phyloP scores from a whole-genome alignment of 768 basidiomycete genomes.

The Tricholoma flavovirens region DNA sequence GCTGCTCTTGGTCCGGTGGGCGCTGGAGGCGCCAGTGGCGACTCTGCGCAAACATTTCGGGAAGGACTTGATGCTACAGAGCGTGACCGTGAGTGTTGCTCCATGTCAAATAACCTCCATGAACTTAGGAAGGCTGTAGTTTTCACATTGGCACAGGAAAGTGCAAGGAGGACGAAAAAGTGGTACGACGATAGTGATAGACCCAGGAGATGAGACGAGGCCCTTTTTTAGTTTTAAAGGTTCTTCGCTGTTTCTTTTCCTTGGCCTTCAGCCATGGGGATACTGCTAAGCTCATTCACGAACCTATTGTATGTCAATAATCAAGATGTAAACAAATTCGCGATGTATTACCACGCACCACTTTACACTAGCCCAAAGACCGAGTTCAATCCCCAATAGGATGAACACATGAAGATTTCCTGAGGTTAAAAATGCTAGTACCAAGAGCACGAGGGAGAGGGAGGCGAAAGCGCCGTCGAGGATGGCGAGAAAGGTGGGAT shows the following conservation, averaged over 20 bases:
- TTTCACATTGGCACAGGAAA: slow-evolving; percentile 81
- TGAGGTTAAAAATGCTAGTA: slow-evolving; percentile 52
- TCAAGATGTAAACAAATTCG: background rate
- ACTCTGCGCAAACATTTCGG: slow-evolving; percentile 68
- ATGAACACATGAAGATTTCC: slow-evolving; percentile 65
- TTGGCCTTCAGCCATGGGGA: slow-evolving; percentile 16
- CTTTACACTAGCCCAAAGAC: slow-evolving; percentile 75
- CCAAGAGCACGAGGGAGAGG: slow-evolving; percentile 54
- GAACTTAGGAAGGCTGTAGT: slow-evolving; percentile 40
- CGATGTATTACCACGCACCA: slow-evolving; percentile 43
- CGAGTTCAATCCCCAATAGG: slow-evolving; percentile 59
- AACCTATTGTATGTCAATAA: slow-evolving; percentile 42
- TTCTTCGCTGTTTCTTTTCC: slow-evolving; percentile 21
- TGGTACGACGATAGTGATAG: slow-evolving; percentile 81
- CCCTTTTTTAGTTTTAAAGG: slow-evolving; percentile 14
- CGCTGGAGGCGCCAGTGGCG: slow-evolving; percentile 45
- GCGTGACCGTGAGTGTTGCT: slow-evolving; percentile 69
- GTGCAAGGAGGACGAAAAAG: slow-evolving; percentile 63
- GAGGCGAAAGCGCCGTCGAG: slow-evolving; percentile 56
- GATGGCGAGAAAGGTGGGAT: slow-evolving; percentile 59
- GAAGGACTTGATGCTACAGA: slow-evolving; percentile 93
- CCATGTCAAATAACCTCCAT: background rate
- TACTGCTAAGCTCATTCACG: slow-evolving; percentile 52
- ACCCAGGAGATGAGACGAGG: slow-evolving; percentile 36
- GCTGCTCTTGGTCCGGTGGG: slow-evolving; percentile 61